Conservation (phyloP, 192 early-diverging fungal genomes). For the Powellomyces hirtus region DNA sequence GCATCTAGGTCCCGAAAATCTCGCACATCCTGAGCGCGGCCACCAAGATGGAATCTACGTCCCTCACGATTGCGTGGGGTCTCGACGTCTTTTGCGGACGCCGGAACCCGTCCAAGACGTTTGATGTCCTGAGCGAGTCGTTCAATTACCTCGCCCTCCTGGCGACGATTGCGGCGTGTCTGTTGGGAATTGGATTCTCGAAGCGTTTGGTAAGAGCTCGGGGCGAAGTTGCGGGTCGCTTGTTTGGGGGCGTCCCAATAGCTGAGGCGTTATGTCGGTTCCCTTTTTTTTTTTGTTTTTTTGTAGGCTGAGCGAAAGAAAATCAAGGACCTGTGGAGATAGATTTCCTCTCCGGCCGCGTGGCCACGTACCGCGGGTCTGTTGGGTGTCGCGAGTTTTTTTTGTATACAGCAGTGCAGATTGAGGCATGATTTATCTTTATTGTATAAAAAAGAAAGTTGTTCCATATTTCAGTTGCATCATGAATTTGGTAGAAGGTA, state of each 20-base stretch:
- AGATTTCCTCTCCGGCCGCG: too few species aligned
- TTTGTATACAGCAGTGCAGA: too few species aligned
- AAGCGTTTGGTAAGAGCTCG: slow-evolving; percentile 40
- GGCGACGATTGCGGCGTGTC: slow-evolving; percentile 76
- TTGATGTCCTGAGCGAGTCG: slow-evolving; percentile 90
- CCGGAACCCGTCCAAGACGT: slow-evolving; percentile 79
- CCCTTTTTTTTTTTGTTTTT: background rate
- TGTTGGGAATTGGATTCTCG: slow-evolving; percentile 69
- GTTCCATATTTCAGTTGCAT: too few species aligned
- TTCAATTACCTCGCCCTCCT: slow-evolving; percentile 87
- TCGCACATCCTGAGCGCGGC: slow-evolving; percentile 68
- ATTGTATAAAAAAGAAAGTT: too few species aligned
- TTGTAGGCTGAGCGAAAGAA: slow-evolving; percentile 40
- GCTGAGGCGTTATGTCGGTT: background rate
- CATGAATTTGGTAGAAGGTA: too few species aligned
- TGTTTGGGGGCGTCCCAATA: background rate
- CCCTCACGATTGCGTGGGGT: slow-evolving; percentile 84
- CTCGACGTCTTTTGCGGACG: slow-evolving; percentile 88
- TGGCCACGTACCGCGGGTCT: too few species aligned
- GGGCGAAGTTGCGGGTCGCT: background rate
- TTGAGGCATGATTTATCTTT: too few species aligned
- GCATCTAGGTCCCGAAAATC: slow-evolving; percentile 64
- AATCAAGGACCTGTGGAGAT: slow-evolving; percentile 40
- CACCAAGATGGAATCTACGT: slow-evolving; percentile 89
- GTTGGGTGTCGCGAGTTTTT: too few species aligned